phyloP scores from a whole-genome alignment of 352 stramenopile species.

The Phytophthora hybrid region DNA sequence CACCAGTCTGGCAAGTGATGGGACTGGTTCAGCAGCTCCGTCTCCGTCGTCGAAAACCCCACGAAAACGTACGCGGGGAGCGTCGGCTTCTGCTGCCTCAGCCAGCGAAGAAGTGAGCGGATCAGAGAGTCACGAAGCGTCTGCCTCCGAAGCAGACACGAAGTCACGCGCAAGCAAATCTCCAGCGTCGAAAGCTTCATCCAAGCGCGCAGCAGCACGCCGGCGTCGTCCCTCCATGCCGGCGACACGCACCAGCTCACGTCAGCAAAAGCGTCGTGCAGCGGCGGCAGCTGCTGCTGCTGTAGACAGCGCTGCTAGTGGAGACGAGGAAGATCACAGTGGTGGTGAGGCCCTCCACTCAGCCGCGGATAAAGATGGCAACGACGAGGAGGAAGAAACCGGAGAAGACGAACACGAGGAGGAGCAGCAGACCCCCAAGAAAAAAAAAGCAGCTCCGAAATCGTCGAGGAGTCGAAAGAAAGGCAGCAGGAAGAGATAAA shows the following conservation, averaged over 20 bases:
- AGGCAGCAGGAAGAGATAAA: constrained; percentile 53
- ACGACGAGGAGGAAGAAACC: constrained; percentile 31
- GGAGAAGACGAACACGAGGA: constrained; percentile 34
- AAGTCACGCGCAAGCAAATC: constrained; percentile 39
- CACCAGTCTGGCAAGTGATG: constrained; percentile 53
- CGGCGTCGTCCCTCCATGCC: constrained; percentile 55
- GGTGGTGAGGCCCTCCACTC: constrained; percentile 29
- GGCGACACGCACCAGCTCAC: constrained; percentile 72
- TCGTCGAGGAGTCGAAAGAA: constrained; percentile 58
- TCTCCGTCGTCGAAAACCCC: constrained; percentile 35
- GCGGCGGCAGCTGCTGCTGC: constrained; percentile 48
- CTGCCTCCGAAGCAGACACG: constrained; percentile 56
- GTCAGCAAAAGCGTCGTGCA: constrained; percentile 66
- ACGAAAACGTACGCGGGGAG: constrained; percentile 48
- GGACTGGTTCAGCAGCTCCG: constrained; percentile 33
- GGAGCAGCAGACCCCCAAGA: constrained; percentile 31
- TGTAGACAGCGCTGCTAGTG: constrained; percentile 37
- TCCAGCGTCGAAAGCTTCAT: constrained; percentile 21
- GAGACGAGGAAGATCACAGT: constrained; percentile 47
- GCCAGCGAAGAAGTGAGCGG: constrained; percentile 64
- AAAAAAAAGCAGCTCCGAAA: constrained; percentile 43
- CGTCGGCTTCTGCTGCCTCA: constrained; percentile 41
- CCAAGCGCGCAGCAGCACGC: constrained; percentile 49
- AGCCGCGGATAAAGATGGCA: constrained; percentile 31
- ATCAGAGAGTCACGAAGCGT: constrained; percentile 68